These are phyloP conservation scores for Patellifolia procumbens DNA, from an alignment of 179 eudicot species.

Conservation along the genomic window DNA sequence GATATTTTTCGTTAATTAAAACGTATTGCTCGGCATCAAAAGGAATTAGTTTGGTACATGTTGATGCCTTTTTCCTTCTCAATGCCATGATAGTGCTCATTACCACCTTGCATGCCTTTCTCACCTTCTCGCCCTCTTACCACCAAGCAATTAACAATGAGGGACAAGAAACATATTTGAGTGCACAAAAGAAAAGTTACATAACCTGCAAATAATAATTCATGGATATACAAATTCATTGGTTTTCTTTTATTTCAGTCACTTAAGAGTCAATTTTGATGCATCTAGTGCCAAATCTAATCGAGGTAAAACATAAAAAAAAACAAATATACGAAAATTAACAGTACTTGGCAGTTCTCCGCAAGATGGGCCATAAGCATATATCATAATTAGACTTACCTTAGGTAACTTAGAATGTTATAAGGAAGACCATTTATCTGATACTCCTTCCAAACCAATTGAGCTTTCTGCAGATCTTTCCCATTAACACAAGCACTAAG, in stretches of 20 bases:
- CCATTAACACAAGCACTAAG: constrained; percentile 71
- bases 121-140: too few relatives aligned
- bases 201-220: neutral
- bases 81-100: too few relatives aligned
- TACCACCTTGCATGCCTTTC: too few relatives aligned
- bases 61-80: too few relatives aligned
- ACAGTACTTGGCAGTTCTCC: neutral
- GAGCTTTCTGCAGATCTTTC: constrained; percentile 57
- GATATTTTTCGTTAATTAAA: too few relatives aligned
- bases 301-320: neutral
- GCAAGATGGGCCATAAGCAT: neutral
- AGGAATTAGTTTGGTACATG: too few relatives aligned
- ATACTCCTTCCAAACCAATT: constrained; percentile 74
- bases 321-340: neutral
- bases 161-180: neutral
- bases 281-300: neutral
- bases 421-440: constrained; percentile 65
- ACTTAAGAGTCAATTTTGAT: neutral
- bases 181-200: neutral
- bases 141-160: too few relatives aligned
- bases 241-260: neutral
- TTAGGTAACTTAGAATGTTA: constrained; percentile 60
- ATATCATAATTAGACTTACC: constrained; percentile 51
- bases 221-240: neutral
- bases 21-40: too few relatives aligned